phyloP scores from a whole-genome alignment of 257 asterid species.

The Plectranthus barbatus region DNA sequence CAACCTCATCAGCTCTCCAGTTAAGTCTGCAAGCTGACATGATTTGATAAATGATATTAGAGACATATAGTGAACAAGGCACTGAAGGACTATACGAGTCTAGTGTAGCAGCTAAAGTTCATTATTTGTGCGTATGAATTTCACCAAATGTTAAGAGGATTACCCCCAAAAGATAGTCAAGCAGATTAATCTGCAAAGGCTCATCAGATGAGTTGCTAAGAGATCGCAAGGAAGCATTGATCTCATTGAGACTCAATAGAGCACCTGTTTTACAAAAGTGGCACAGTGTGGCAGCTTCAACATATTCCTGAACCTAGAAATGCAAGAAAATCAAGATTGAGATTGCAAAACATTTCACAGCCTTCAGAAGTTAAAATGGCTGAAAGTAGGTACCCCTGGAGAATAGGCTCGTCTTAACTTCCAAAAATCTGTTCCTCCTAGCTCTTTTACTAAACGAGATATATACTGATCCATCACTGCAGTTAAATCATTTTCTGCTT shows the following conservation, averaged over 20 bases:
- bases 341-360: neutral
- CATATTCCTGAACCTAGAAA: slow-evolving; percentile 78
- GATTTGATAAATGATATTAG: slow-evolving; percentile 1
- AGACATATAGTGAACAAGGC: neutral
- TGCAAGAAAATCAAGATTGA: slow-evolving; percentile 13
- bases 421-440: slow-evolving; percentile 89
- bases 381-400: slow-evolving; percentile 63
- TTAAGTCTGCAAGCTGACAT: slow-evolving; percentile 83
- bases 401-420: slow-evolving; percentile 91
- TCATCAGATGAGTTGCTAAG: slow-evolving; percentile 65
- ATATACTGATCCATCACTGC: slow-evolving; percentile 62
- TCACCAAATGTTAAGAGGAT: slow-evolving; percentile 10
- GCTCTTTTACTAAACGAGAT: slow-evolving; percentile 70
- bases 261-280: slow-evolving; percentile 77
- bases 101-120: slow-evolving; percentile 6
- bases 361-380: neutral
- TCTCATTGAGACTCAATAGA: slow-evolving; percentile 68
- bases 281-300: slow-evolving; percentile 90
- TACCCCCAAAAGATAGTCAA: slow-evolving; percentile 91
- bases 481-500: slow-evolving; percentile 75
- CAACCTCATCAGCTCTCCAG: slow-evolving; percentile 94
- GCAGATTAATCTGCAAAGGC: slow-evolving; percentile 81
- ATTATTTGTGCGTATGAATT: neutral
- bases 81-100: neutral
- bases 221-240: slow-evolving; percentile 55